Evolutionary conservation across 768 basidiomycete species (phyloP).

Genomic region (Dentipellis sp.): DNA sequence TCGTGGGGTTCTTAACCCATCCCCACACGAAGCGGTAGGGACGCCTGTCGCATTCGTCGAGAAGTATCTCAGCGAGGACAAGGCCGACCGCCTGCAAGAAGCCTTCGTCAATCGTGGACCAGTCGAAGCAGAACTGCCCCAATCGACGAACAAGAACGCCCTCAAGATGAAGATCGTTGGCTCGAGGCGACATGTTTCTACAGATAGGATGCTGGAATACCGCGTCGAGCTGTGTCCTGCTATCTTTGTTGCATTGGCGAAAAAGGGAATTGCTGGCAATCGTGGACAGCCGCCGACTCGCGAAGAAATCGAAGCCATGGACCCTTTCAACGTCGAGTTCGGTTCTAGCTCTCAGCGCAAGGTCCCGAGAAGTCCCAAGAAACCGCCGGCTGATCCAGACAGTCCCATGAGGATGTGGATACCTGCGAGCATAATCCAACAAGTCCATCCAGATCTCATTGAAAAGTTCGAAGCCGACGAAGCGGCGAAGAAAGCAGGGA

Average conservation of each 20-base stretch:
- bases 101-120: conserved; percentile 11
- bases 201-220: conserved; percentile 65
- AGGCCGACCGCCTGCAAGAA: conserved; percentile 15
- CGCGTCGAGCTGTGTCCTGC: conserved; percentile 65
- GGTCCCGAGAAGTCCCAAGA: conserved; percentile 23
- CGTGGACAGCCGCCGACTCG: conserved; percentile 30
- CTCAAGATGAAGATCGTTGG: conserved; percentile 63
- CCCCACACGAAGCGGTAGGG: conserved; percentile 11
- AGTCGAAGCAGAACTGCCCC: not conserved
- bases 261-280: conserved; percentile 53
- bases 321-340: conserved; percentile 36
- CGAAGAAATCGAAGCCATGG: conserved; percentile 43
- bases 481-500: conserved; percentile 29
- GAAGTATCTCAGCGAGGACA: conserved; percentile 36
- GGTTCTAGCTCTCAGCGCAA: conserved; percentile 4
- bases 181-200: conserved; percentile 53
- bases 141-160: conserved; percentile 20
- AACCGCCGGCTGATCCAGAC: conserved; percentile 37
- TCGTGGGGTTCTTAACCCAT: not conserved
- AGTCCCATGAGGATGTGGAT: conserved; percentile 64
- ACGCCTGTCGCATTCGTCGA: conserved; percentile 39
- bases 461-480: conserved; percentile 44
- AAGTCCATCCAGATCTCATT: conserved; percentile 59
- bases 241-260: conserved; percentile 52
- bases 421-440: conserved; percentile 67